Base-by-base conservation (phyloP, 2,329 filamentous ascomycete species). In the Alternaria conjuncta region DNA sequence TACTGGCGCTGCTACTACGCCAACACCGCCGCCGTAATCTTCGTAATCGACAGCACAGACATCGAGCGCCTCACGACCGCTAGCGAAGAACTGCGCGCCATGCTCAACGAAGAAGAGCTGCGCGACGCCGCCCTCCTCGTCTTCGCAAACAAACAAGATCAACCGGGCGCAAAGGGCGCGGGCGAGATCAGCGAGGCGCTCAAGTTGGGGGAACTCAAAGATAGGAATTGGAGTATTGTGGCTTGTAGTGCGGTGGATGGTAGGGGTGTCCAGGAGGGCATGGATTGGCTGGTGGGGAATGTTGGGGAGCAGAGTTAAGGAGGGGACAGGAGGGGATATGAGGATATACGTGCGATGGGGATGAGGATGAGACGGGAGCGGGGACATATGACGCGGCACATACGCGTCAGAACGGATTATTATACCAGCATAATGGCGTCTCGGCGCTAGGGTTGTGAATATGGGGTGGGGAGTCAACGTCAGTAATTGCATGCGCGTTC, bases 1-100 rank as follows among this genome's bases (percentile, higher is more conserved):
- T 99, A 99, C 85, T 99, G 96, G 96, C 89, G 96, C 80, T 99
- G 96, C 84, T 99, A 99, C 86, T 99, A 98, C 79, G 93, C 94
- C 79, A 98, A 99, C 84, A 99, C 96, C 1, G 95, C 96, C 28
- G 96, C 96, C 18, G 96, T 99, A 71, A 95, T 99, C 76, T 99
- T 99, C 84, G 96, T 99, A 66, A 95, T 99, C 78, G 96, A 99
- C 81, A 96, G 92, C 45, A 99, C 96, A 72, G 96, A 99, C 86
- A 96, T 98, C 77, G 95, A 98, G 77, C 92, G 96, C 68, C 84
- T 99, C 70, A 90, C 93, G 70, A 99, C 94, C 20, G 96, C 96
- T 4, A 90, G 93, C 3, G 96, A 98, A 79, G 96, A 99, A 82
- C 84, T 99, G 60, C 88, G 91, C 61, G 93, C 94, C 15, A 99